Evolutionary conservation across 2,329 filamentous ascomycete species (phyloP).

Genomic region (Aspergillus fischeri): DNA sequence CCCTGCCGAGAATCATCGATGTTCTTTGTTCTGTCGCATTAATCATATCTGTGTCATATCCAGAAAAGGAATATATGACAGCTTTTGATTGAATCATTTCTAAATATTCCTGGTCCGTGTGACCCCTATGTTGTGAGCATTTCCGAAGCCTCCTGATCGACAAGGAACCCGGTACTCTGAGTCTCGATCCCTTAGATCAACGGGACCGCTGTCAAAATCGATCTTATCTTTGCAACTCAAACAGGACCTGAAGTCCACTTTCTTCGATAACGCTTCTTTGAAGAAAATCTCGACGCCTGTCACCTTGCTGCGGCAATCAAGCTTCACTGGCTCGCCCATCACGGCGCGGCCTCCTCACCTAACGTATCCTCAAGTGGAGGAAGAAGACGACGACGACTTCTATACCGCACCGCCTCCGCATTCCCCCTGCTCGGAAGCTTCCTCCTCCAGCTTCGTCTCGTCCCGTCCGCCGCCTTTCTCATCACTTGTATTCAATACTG

Average conservation of each 20-base stretch:
- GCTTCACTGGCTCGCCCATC: slow-evolving; percentile 35
- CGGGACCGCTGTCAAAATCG: slow-evolving; percentile 5
- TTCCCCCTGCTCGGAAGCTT: slow-evolving; percentile 36
- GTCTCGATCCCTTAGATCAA: slow-evolving; percentile 8
- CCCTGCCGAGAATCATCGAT: slow-evolving; percentile 1
- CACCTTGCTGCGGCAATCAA: slow-evolving; percentile 33
- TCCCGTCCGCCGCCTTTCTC: slow-evolving; percentile 60
- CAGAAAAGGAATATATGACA: background rate
- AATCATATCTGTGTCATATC: background rate
- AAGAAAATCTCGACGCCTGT: slow-evolving; percentile 4
- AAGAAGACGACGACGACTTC: slow-evolving; percentile 33
- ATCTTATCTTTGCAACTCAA: slow-evolving; percentile 1
- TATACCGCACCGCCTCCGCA: slow-evolving; percentile 38
- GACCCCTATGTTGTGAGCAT: slow-evolving; percentile 3
- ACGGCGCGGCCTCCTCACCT: slow-evolving; percentile 41
- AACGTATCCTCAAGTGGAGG: slow-evolving; percentile 39
- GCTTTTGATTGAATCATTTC: background rate
- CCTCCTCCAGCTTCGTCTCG: slow-evolving; percentile 50
- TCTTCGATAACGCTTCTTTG: background rate
- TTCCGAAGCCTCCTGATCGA: slow-evolving; percentile 15
- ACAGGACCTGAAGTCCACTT: background rate
- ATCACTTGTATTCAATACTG: slow-evolving; percentile 56
- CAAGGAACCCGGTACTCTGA: slow-evolving; percentile 12
- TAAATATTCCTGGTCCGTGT: background rate
- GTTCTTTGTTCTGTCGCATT: background rate